Conservation (phyloP, 768 basidiomycete genomes). For the Hygrocybe coccinea region DNA sequence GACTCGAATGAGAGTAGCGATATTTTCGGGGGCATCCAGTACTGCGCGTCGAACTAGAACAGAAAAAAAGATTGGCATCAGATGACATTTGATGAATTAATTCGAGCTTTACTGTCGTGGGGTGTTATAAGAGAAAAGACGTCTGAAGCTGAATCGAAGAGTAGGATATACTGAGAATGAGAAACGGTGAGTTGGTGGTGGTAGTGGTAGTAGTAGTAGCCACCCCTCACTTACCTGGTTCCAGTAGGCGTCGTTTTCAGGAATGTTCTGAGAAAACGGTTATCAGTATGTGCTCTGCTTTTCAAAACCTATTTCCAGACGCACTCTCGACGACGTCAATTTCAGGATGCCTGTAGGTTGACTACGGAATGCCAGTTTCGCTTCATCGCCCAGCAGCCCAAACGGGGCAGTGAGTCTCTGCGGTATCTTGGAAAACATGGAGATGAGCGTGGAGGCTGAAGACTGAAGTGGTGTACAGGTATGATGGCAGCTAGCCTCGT, state of each 20-base stretch:
- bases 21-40: slow-evolving; percentile 77
- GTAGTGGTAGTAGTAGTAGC: not conserved
- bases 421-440: slow-evolving; percentile 68
- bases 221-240: slow-evolving; percentile 59
- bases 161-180: slow-evolving; percentile 59
- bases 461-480: no score
- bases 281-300: slow-evolving; percentile 2
- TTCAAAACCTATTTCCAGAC: slow-evolving; percentile 26
- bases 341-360: slow-evolving; percentile 77
- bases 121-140: slow-evolving; percentile 86
- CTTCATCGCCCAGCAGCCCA: slow-evolving; percentile 77
- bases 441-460: not conserved
- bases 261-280: slow-evolving; percentile 53
- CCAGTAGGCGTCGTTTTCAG: slow-evolving; percentile 79
- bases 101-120: slow-evolving; percentile 57
- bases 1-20: slow-evolving; percentile 74
- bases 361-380: slow-evolving; percentile 84
- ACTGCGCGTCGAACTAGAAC: slow-evolving; percentile 74
- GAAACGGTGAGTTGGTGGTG: not conserved
- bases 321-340: slow-evolving; percentile 65
- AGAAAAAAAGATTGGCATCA: slow-evolving; percentile 9
- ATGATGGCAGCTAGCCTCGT: no score
- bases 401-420: slow-evolving; percentile 70
- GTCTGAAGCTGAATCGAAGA: slow-evolving; percentile 88
- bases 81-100: slow-evolving; percentile 2